Base-by-base conservation (phyloP, 2,329 filamentous ascomycete species). In the Claviceps sp. region DNA sequence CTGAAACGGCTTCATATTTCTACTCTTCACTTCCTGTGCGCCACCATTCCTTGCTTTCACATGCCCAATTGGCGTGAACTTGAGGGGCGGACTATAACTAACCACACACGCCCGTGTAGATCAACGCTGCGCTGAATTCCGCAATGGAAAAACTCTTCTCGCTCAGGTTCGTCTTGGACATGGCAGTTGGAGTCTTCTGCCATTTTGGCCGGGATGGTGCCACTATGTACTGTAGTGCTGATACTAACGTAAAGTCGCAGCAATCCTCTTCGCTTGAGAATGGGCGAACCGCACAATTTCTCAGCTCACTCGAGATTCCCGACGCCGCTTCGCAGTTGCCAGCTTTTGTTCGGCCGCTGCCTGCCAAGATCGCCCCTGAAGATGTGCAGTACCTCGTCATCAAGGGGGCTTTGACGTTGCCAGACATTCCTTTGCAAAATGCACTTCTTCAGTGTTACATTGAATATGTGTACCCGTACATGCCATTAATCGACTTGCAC, bases 401-500 rank as follows among this genome's bases (percentile, higher is more conserved):
- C 63, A 96, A 95, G 72, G 89, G 89, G 4, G 89, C 89, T 1
- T 72, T 96, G 58, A 82, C 82, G 1, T 78, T 96, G 42, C 91
- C 91, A 2, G 74, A 78, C 42, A 68, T 76, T 4, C 69, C 72
- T 4, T 73, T 96, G 39, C 86, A 91, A 61, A 88, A 87, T 64
- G 89, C 89, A 54, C 75, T 96, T 44, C 72, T 97, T 16, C 82
- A 84, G 59, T 82, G 82, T 41, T 96, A 93, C 61, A 77, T 91
- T 55, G 87, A 95, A 70, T 95, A 85, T 65, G 89, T 96, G 7
- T 86, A 96, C 65, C 89, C 90, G 1, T 96, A 88, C 65, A 95
- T 96, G 88, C 91, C 91, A 24, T 73, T 95, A 37, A 71, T 96
- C 56, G 89, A 87, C 71, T 62, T 84, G 62, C 67, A 81, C 65